Base-by-base conservation (phyloP, 106 monocot species). In the Dioscorea alata region DNA sequence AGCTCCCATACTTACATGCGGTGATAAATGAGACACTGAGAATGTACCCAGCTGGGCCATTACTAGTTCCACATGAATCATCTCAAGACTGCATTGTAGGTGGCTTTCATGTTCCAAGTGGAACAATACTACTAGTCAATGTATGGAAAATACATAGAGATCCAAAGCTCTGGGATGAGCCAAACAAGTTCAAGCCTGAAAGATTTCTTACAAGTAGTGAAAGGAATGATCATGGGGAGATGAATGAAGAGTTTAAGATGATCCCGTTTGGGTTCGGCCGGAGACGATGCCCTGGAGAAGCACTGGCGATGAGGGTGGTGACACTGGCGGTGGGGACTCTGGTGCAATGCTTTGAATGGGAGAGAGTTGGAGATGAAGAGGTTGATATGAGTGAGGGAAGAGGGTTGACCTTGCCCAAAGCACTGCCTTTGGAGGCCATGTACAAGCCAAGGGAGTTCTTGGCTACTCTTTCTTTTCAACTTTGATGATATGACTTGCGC, bases 311-410 rank as follows among this genome's bases (percentile, higher is more conserved):
- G 49, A 21, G 60, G 50, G 8, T 19, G 16, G 32, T 76, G 1
- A 68, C 57, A 14, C 31, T 82, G 73, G 65, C 33, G 13, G 8
- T 82, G 77, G 77, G 68, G 24, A 17, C 69, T 13, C 24, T 82
- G 69, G 23, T 82, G 0, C 76, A 77, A 63, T 82, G 76, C 73
- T 77, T 82, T 12, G 73, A 82, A 48, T 77, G 76, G 76, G 63
- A 73, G 49, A 77, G 71, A 20, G 57, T 63, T 12, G 68, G 63
- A 32, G 69, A 23, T 3, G 69, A 52, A 24, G 69, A 59, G 48
- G 72, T 77, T 62, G 72, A 73, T 50, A 64, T 82, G 73, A 25
- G 3, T 13, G 81, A 76, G 14, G 64, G 34, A n/a, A 33, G 2
- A 16, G 67, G 76, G 0, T 12, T 69, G 22, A 64, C 69, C 7